These are phyloP conservation scores for Neobulgaria alba DNA, from an alignment of 2,329 filamentous ascomycete genomes.

Conservation along the genomic window DNA sequence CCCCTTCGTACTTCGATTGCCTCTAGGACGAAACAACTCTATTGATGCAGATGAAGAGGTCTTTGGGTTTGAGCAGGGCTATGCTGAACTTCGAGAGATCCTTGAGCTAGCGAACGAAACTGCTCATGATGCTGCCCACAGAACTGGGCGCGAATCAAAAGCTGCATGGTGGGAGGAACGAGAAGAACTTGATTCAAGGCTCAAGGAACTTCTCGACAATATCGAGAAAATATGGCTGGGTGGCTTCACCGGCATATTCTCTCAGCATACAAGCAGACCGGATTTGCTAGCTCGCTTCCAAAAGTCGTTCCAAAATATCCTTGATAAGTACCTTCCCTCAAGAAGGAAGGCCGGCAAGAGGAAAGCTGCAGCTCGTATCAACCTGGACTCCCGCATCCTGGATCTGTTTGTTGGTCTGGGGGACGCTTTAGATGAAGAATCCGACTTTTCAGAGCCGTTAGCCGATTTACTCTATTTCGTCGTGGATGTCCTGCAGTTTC, in stretches of 20 bases:
- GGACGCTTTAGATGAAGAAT: constrained; percentile 55
- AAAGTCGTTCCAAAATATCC: constrained; percentile 64
- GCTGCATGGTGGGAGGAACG: constrained; percentile 85
- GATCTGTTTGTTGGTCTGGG: constrained; percentile 86
- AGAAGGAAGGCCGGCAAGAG: constrained; percentile 55
- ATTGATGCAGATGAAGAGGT: constrained; percentile 72
- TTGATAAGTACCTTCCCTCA: constrained; percentile 81
- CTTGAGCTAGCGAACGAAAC: constrained; percentile 74
- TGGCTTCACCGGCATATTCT: constrained; percentile 91
- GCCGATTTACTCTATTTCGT: constrained; percentile 93
- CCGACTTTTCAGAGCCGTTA: constrained; percentile 79
- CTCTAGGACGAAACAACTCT: constrained; percentile 72
- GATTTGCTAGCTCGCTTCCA: constrained; percentile 68
- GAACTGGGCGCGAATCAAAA: constrained; percentile 66
- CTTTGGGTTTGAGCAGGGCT: constrained; percentile 77
- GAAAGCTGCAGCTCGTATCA: constrained; percentile 34
- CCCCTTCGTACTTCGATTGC: constrained; percentile 81
- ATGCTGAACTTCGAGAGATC: constrained; percentile 72
- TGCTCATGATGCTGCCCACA: constrained; percentile 65
- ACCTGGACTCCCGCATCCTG: constrained; percentile 59
- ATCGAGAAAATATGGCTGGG: constrained; percentile 93
- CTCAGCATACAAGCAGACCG: constrained; percentile 55
- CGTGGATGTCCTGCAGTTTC: constrained; percentile 91
- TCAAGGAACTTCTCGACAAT: constrained; percentile 71
- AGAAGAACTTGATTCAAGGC: constrained; percentile 66